Evolutionary conservation across 805 yeast species (phyloP).

Genomic region (Brettanomyces custersianus): DNA sequence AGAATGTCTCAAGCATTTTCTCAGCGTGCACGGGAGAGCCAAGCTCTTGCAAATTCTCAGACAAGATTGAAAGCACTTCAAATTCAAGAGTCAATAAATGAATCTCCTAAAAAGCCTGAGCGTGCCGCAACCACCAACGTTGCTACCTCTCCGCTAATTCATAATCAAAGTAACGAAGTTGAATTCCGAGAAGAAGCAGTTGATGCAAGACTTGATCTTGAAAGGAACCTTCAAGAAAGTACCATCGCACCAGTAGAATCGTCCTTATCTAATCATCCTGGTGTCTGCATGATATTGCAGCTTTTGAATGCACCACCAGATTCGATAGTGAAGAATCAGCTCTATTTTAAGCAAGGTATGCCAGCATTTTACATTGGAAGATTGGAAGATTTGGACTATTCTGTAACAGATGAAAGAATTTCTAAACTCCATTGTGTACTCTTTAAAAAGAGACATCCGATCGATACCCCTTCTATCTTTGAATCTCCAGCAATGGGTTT

Average conservation of each 20-base stretch:
- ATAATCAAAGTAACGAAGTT: no score
- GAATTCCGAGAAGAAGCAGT: no score
- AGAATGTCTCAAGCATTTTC: slow-evolving; percentile 21
- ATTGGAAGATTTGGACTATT: slow-evolving; percentile 48
- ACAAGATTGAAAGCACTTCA: no score
- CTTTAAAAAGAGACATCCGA: slow-evolving; percentile 52
- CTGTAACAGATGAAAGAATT: slow-evolving; percentile 62
- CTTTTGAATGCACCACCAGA: slow-evolving; percentile 24
- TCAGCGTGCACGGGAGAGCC: slow-evolving; percentile 4
- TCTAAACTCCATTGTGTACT: slow-evolving; percentile 80
- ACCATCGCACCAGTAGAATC: no score
- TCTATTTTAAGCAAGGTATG: slow-evolving; percentile 58
- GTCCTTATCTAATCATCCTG: slow-evolving; percentile 43
- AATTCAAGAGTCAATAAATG: no score
- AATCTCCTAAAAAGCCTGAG: background rate
- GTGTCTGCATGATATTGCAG: slow-evolving; percentile 53
- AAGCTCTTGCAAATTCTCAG: no score
- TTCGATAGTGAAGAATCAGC: slow-evolving; percentile 23
- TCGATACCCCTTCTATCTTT: slow-evolving; percentile 39
- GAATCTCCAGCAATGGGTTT: slow-evolving; percentile 66
- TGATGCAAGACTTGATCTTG: no score
- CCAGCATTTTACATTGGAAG: slow-evolving; percentile 71
- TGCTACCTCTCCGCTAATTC: background rate
- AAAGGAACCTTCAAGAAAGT: no score
- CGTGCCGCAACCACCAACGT: slow-evolving; percentile 1